Evolutionary conservation across 768 basidiomycete genomes (phyloP).

Genomic region (Russula olivacea): DNA sequence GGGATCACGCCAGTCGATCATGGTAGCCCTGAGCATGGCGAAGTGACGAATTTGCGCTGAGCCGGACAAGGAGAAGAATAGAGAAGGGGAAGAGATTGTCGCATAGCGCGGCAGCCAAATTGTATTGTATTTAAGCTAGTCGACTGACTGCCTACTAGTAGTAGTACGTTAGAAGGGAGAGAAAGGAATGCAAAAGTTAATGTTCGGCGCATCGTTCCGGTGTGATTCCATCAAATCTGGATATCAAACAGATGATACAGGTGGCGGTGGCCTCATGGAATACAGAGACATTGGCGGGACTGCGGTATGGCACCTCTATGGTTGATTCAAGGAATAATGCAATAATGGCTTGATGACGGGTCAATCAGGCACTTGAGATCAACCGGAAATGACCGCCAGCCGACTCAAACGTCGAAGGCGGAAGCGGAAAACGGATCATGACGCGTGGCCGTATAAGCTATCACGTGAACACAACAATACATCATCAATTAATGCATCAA

Average conservation of each 20-base stretch:
- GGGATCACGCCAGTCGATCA: slow-evolving; percentile 11
- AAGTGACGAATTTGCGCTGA: background rate
- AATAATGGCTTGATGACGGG: background rate
- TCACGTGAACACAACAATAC: too few species aligned
- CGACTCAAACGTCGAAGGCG: too few species aligned
- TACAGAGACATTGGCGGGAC: background rate
- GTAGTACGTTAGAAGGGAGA: too few species aligned
- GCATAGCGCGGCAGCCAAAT: background rate
- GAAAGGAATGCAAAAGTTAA: background rate
- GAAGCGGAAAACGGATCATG: too few species aligned
- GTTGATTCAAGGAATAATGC: background rate
- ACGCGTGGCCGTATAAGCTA: too few species aligned
- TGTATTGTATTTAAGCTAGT: background rate
- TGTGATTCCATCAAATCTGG: too few species aligned
- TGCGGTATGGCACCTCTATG: background rate
- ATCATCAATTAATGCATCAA: too few species aligned
- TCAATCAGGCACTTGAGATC: too few species aligned
- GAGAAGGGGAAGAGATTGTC: too few species aligned
- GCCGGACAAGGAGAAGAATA: background rate
- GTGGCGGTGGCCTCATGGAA: background rate
- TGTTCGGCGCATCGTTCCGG: too few species aligned
- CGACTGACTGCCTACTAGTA: background rate
- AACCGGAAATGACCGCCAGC: too few species aligned
- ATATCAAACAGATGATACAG: too few species aligned
- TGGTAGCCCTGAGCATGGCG: background rate